phyloP scores from a whole-genome alignment of 257 asterid genomes.

The Apocynum venetum region DNA sequence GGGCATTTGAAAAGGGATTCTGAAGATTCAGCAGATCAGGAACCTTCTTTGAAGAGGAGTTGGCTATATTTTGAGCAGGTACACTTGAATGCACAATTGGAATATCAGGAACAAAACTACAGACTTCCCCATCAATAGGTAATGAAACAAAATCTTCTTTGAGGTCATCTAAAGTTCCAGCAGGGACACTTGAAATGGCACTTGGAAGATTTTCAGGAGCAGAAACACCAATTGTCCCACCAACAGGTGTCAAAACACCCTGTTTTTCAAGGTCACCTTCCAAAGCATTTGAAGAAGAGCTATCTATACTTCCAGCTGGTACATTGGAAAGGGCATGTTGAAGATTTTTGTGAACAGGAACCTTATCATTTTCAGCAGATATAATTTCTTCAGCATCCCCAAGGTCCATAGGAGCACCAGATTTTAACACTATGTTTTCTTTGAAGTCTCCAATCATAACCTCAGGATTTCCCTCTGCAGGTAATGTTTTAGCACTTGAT shows the following conservation, averaged over 20 bases:
- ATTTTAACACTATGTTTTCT: conserved; percentile 19
- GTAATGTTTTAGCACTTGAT: conserved; percentile 12
- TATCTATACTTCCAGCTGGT: not conserved
- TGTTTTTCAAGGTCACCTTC: conserved; percentile 10
- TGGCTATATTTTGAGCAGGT: conserved; percentile 19
- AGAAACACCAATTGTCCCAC: not conserved
- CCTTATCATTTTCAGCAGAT: not conserved
- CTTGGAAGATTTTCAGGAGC: conserved; percentile 22
- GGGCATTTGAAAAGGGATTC: conserved; percentile 13
- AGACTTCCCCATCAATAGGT: conserved; percentile 5
- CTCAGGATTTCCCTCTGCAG: conserved; percentile 19
- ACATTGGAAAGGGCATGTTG: conserved; percentile 7
- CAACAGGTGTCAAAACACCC: not conserved
- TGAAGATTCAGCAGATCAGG: not conserved
- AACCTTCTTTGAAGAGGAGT: conserved; percentile 8
- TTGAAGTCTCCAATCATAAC: conserved; percentile 22
- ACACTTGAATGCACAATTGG: conserved; percentile 12
- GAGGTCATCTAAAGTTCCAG: conserved; percentile 18
- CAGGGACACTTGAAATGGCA: conserved; percentile 16
- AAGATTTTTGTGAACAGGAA: conserved; percentile 18
- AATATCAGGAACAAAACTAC: conserved; percentile 2
- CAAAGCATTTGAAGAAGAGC: not conserved
- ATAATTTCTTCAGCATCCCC: conserved; percentile 27
- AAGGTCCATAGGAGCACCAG: conserved; percentile 24
- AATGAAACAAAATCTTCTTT: conserved; percentile 11